Base-by-base conservation (phyloP, 2,329 filamentous ascomycete genomes). In the Trichoderma sp. region DNA sequence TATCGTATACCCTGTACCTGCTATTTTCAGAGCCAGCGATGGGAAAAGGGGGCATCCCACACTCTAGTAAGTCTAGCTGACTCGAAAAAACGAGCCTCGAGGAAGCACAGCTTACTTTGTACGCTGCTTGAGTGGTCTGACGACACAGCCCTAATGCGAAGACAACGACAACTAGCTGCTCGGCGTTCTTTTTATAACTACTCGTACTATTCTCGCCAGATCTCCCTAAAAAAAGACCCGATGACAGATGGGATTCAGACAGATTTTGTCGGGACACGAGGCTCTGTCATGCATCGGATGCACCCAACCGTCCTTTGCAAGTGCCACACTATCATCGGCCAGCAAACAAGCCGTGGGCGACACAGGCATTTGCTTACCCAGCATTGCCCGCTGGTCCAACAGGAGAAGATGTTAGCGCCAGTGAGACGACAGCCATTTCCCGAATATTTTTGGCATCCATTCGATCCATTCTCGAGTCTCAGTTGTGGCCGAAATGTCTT, bases 281-380 rank as follows among this genome's bases (percentile, higher is more conserved):
- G 59, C 18, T 63, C 29, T 63, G 68, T 63, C 59, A 72, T 63
- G 68, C 68, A 35, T 64, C 59, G 65, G 45, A 68, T 68, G 65
- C 65, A 68, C 11, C 31, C 45, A 56, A 14, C 45, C 65, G 65
- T 56, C 45, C 11, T 21, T 56, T 56, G 21, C 50, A 6, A 56
- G 50, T 24, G 50, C 50, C 50, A 56, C n/a, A 56, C 21, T 11
- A 56, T 56, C 21, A 56, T 21, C 50, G 50, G 50, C 50, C 11
- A 56, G 31, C 31, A 35, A 38, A 38, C 60, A 16, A 24, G 60
- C 33, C 60, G 33, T 64, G 31, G n/a, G 63, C 35, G 35, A 45
- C 31, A 31, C 29, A 29, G 33, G 45, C n/a, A 66, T 56, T 68
- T n/a, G 50, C 66, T 69, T 21, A 69, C 21, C 31, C 21, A n/a